Base-by-base conservation (phyloP, 768 basidiomycete species). In the Termitomyces eurrhizus region DNA sequence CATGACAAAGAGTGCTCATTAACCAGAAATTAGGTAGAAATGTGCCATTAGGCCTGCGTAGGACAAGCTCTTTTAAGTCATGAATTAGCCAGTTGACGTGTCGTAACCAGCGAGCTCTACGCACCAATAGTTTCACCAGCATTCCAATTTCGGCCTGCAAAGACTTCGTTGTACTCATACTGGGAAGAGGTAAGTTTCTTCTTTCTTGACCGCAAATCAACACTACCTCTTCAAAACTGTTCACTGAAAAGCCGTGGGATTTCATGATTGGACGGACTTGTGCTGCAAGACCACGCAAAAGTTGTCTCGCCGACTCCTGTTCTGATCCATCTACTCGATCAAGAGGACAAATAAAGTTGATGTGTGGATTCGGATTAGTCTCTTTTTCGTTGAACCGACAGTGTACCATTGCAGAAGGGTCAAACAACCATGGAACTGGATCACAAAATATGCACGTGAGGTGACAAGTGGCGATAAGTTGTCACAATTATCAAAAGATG, bases 181-280 rank as follows among this genome's bases (percentile, higher is more conserved):
- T 93, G 66, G 48, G 57, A 46, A 18, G 9, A 8, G 1, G n/a
- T 26, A 51, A 12, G 7, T 44, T 18, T 35, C 29, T 39, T 14
- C n/a, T 21, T 35, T 45, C 6, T 44, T 44, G 46, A 36, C 42
- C 54, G 35, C 3, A 39, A 41, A n/a, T 12, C n/a, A 45, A 57
- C 50, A 70, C 24, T 67, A 90, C 92, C 84, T 93, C 92, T 74
- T 93, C 92, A 16, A 93, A 76, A 62, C 86, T 89, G 66, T 92
- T 93, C 33, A 93, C 83, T 2, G 68, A 72, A 64, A 93, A 87
- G 0, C 89, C 90, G 65, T 91, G 88, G 3, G 77, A 70, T 69
- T 91, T 92, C 92, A 94, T 94, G 24, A 93, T 68, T 3, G 92
- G 92, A 62, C 83, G 81, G 33, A 93, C 89, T 72, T 93, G 92